These are phyloP conservation scores for Aphelidium insulamus DNA, from an alignment of 371 early-diverging fungal genomes.

Conservation along the genomic window DNA sequence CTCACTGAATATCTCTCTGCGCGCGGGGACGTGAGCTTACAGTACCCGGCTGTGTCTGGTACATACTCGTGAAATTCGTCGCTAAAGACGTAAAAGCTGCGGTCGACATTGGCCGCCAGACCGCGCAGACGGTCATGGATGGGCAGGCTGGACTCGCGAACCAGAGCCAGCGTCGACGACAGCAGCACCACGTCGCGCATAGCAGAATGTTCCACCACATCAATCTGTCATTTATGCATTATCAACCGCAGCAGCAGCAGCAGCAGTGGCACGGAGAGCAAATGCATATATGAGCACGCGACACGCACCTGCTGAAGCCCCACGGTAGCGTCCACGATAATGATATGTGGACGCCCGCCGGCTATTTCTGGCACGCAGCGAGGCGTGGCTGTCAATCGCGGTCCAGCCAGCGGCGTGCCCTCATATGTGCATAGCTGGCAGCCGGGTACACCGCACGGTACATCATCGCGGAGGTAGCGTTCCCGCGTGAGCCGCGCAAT, in stretches of 20 bases:
- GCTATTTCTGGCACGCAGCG: conserved; percentile 4
- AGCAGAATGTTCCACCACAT: conserved; percentile 68
- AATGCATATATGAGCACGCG: not conserved
- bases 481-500: conserved; percentile 84
- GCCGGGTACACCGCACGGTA: conserved; percentile 44
- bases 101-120: conserved; percentile 36
- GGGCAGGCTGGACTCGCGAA: conserved; percentile 49
- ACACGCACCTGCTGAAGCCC: not conserved
- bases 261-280: too few species aligned
- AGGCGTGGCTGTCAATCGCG: conserved; percentile 11
- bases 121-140: conserved; percentile 57
- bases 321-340: not conserved
- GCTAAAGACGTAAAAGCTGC: conserved; percentile 67
- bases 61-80: conserved; percentile 68
- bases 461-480: conserved; percentile 88
- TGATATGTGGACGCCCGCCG: not conserved
- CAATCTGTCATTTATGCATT: too few species aligned
- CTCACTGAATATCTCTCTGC: conserved; percentile 63
- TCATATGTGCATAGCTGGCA: conserved; percentile 31
- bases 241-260: too few species aligned
- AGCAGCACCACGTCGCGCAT: conserved; percentile 74
- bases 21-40: not conserved
- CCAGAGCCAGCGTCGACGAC: conserved; percentile 79
- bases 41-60: not conserved
- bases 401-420: conserved; percentile 9